Base-by-base conservation (phyloP, 176 grass and related monocot genomes). In the Microstegium vimineum region DNA sequence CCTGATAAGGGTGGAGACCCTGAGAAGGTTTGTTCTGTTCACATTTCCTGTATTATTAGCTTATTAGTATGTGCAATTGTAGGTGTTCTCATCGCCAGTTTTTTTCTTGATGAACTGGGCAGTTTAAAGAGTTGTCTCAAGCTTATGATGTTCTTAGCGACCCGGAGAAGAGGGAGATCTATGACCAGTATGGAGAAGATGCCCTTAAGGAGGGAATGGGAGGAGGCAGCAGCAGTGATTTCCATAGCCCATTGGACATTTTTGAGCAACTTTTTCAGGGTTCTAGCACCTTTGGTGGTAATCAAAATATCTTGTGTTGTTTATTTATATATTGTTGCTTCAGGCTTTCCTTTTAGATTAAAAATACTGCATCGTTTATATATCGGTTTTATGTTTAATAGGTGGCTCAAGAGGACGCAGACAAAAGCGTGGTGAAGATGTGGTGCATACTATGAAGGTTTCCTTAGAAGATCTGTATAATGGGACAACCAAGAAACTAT, bases 111-210 rank as follows among this genome's bases (percentile, higher is more conserved):
- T 70, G 22, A 33, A 75, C 73, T 88, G 71, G 27, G 36, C 71
- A 98, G 92, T 98, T 98, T 62, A 98, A 98, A 73, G 95, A 98
- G 87, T 38, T 98, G 75, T 87, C 92, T 77, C 95, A 98, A 82
- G 92, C 95, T 71, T 98, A 94, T 62, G 95, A 98, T 34, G 92
- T 95, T 79, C 95, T 98, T 60, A 98, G 85, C 73, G 89, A 98
- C 78, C 90, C 95, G 4, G 92, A 98, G 66, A 98, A 98, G 77
- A 87, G 92, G 80, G 92, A 98, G 15, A 85, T 95, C 51, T 98
- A 98, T 71, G 90, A 98, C 47, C 88, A 93, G 68, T 98, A 91
- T 74, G 95, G 95, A 45, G 92, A 98, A 89, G 95, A 98, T 93
- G 92, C 92, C 7, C 89, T 98, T 41, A 98, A 98, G 84, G 92